phyloP scores from a whole-genome alignment of 2,329 filamentous ascomycete genomes.

The Aspergillus persii region DNA sequence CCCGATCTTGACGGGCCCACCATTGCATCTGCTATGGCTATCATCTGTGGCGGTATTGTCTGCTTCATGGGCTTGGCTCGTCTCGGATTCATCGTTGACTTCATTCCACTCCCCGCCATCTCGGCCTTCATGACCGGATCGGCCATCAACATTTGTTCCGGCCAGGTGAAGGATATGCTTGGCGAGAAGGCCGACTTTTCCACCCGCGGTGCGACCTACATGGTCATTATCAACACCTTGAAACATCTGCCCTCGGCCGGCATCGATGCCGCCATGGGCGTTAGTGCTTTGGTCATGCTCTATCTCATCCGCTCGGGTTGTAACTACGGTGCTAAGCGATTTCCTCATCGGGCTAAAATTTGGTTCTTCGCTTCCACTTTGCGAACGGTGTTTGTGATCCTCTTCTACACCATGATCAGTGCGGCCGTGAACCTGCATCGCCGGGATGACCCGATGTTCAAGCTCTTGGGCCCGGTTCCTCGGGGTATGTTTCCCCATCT shows the following conservation, averaged over 20 bases:
- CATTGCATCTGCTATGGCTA: constrained; percentile 73
- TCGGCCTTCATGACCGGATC: constrained; percentile 97
- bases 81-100: constrained; percentile 85
- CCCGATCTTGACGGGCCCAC: constrained; percentile 59
- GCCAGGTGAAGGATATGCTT: constrained; percentile 79
- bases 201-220: constrained; percentile 75
- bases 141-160: constrained; percentile 79
- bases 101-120: constrained; percentile 86
- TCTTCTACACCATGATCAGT: constrained; percentile 89
- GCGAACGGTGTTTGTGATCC: constrained; percentile 84
- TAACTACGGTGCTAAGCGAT: constrained; percentile 64
- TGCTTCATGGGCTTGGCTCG: constrained; percentile 74
- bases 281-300: constrained; percentile 75
- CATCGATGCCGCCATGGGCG: constrained; percentile 81
- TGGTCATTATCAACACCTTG: constrained; percentile 78
- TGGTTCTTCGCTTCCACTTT: constrained; percentile 92
- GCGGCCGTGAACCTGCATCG: constrained; percentile 75
- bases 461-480: constrained; percentile 73
- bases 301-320: constrained; percentile 71
- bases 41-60: constrained; percentile 76
- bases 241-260: constrained; percentile 65
- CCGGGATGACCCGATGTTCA: constrained; percentile 64
- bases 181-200: constrained; percentile 67
- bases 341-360: constrained; percentile 66
- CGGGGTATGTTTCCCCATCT: constrained; percentile 53